Conservation (phyloP, 2,329 filamentous ascomycete species). For the Aspergillus udagawae region DNA sequence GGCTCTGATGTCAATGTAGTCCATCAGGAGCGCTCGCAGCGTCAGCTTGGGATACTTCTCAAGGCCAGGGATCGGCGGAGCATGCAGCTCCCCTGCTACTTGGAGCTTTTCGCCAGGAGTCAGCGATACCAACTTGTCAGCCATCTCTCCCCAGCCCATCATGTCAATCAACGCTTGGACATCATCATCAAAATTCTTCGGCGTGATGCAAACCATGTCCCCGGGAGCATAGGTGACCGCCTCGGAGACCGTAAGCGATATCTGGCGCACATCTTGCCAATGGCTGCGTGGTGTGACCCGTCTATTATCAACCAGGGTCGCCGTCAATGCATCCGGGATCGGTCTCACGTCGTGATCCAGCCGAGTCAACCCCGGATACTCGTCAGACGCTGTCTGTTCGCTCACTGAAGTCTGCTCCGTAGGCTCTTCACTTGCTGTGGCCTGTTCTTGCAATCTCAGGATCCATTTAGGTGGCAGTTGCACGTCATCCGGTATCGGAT, state of each 20-base stretch:
- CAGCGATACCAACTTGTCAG: constrained; percentile 65
- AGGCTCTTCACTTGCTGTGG: not conserved
- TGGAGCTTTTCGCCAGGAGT: constrained; percentile 24
- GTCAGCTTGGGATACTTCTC: constrained; percentile 48
- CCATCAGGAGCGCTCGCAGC: constrained; percentile 69
- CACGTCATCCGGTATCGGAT: constrained; percentile 69
- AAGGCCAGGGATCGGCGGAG: constrained; percentile 34
- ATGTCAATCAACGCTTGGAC: constrained; percentile 73
- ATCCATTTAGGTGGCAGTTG: constrained; percentile 73
- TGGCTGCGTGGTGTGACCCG: constrained; percentile 72
- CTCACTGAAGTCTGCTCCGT: not conserved
- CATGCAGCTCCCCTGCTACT: constrained; percentile 18
- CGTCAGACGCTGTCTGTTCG: constrained; percentile 5
- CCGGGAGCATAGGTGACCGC: constrained; percentile 61
- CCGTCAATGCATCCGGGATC: constrained; percentile 54
- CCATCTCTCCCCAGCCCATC: constrained; percentile 72
- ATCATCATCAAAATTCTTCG: constrained; percentile 80
- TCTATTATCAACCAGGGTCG: constrained; percentile 60
- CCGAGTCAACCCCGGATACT: constrained; percentile 21
- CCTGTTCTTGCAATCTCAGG: constrained; percentile 31
- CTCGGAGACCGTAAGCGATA: constrained; percentile 55
- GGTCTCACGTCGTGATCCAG: constrained; percentile 50
- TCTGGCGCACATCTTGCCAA: constrained; percentile 88
- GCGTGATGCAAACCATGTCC: constrained; percentile 75
- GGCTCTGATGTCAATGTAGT: constrained; percentile 83